phyloP scores from a whole-genome alignment of 768 basidiomycete genomes.

The Suillus brevipes region DNA sequence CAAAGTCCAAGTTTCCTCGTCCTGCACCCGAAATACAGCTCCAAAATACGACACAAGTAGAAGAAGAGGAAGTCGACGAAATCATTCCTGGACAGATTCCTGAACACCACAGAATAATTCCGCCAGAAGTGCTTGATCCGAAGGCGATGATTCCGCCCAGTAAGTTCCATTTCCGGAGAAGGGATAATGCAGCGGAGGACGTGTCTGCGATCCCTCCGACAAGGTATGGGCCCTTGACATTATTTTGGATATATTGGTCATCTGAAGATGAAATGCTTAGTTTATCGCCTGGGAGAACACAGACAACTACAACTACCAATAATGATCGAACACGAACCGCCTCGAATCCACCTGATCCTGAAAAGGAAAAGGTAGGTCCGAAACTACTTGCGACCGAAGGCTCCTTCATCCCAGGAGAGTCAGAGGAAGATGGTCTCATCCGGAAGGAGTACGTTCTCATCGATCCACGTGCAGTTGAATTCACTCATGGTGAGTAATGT shows the following conservation, averaged over 20 bases:
- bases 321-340: conserved; percentile 15
- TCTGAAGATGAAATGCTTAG: conserved; percentile 13
- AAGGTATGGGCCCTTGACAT: conserved; percentile 19
- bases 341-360: conserved; percentile 11
- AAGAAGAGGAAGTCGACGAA: conserved; percentile 32
- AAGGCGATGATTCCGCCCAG: conserved; percentile 82
- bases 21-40: conserved; percentile 31
- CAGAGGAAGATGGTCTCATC: conserved; percentile 78
- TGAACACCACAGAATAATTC: conserved; percentile 73
- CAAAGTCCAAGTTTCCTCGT: conserved; percentile 74
- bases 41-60: conserved; percentile 13
- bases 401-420: conserved; percentile 78
- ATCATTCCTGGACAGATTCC: conserved; percentile 49
- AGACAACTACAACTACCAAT: conserved; percentile 5
- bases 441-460: conserved; percentile 93
- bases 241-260: not conserved
- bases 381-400: conserved; percentile 51
- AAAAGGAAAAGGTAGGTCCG: conserved; percentile 13
- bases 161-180: conserved; percentile 69
- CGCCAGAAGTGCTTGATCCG: conserved; percentile 78
- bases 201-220: conserved; percentile 10
- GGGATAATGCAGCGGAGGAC: conserved; percentile 22
- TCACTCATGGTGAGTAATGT: conserved; percentile 76
- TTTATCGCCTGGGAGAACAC: conserved; percentile 21
- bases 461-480: conserved; percentile 86